Evolutionary conservation across 202 grass and related monocot species (phyloP), one percentile per base, ranked within the genome.

Genomic region (Tripidium arundinaceum): DNA sequence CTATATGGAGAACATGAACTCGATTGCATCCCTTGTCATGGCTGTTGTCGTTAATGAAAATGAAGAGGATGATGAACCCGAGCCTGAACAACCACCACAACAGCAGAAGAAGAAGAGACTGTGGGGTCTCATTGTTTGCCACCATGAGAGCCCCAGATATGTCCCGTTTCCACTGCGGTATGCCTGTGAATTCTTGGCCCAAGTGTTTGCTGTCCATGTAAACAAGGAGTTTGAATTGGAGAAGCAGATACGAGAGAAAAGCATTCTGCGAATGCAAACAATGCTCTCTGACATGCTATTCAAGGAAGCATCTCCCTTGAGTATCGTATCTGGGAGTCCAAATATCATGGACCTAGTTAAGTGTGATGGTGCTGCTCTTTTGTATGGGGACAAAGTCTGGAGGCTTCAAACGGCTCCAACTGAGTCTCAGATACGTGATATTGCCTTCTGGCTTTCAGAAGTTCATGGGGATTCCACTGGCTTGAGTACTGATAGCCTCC

Each of bases 1-100:
- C 79, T 98, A 98, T 68, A 98, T 98, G 95, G 86, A 93, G 79
- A 98, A 94, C 88, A 98, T 98, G 95, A 98, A 91, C 68, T 94
- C 95, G 0, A 94, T 98, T 39, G 95, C 95, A 36, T 98, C 95
- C 14, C 90, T 98, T 27, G 92, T 93, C 46, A 98, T 98, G 95
- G 92, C 90, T 13, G 90, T 98, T 58, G 92, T 93, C 62, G 65
- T 94, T 24, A 94, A 98, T 55, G 95, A 93, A 76, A 74, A 77
- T 46, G 84, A 87, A 73, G 92, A 89, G 5, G 91, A 90, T 27
- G 87, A 89, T 15, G 88, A 82, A 34, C 57, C 64, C 0, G 86
- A 75, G 29, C 34, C 77, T 13, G 86, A 65, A 29, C 81, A 88
- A 28, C 81, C 76, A 43, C 33, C 81, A 26, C 94, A 90, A 24